Evolutionary conservation across 495 filamentous ascomycete species (phyloP).

Genomic region (Tirmania nivea): DNA sequence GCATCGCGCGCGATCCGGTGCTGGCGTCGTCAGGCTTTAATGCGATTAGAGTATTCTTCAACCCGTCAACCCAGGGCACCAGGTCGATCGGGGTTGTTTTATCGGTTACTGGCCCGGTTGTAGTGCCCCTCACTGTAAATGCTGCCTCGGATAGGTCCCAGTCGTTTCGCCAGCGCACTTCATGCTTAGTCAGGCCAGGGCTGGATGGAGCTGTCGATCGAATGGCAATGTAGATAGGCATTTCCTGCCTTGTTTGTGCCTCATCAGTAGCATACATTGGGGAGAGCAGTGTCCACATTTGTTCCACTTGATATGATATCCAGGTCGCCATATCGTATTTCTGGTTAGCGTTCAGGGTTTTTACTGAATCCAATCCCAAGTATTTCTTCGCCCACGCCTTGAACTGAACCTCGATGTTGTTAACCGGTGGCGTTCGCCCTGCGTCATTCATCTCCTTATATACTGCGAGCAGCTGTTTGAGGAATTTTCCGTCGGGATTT

Average conservation of each 20-base stretch:
- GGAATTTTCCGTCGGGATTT: background rate
- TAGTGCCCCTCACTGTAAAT: background rate
- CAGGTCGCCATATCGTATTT: background rate
- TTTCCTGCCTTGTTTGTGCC: background rate
- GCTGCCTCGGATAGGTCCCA: background rate
- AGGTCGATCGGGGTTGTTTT: background rate
- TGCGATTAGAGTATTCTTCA: background rate
- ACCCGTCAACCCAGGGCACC: background rate
- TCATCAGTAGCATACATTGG: background rate
- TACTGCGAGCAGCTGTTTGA: background rate
- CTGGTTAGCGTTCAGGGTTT: background rate
- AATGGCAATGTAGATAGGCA: background rate
- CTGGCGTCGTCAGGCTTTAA: background rate
- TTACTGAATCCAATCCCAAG: background rate
- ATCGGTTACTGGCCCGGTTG: background rate
- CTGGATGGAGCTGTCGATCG: background rate
- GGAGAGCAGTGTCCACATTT: background rate
- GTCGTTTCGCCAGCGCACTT: background rate
- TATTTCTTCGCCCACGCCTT: background rate
- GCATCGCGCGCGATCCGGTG: background rate
- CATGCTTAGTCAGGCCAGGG: background rate
- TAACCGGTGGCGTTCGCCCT: background rate
- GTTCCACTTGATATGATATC: background rate
- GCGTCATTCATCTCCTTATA: background rate
- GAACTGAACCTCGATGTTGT: constrained; percentile 1